Evolutionary conservation across 2,329 filamentous ascomycete genomes (phyloP), one percentile per base, ranked within the genome.

Genomic region (Colletotrichum sp.): DNA sequence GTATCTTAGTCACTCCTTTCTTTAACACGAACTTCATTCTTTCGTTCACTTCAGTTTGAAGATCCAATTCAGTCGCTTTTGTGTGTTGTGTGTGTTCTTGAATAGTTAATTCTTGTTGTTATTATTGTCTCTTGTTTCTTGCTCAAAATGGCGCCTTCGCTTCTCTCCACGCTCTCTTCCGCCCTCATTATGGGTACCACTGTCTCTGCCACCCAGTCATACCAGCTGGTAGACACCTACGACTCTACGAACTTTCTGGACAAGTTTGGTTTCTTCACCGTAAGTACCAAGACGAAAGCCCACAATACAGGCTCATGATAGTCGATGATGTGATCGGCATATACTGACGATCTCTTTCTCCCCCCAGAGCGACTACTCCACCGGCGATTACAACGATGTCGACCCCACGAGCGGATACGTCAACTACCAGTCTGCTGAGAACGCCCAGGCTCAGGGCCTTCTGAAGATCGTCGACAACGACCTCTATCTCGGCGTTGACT

Each of bases 351-450:
- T 57, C 59, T 6, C 28, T 15, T 36, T 4, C 18, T 59, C 10
- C 16, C 13, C 34, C 69, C 63, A 80, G 77, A 78, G 69, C 59
- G 52, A 80, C 13, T 78, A 77, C 71, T 24, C 24, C n/a, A 78
- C 78, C 24, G 70, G 65, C 44, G 75, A 80, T 62, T 63, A 67
- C 62, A 78, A 81, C 66, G 80, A 78, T 21, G 62, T 79, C 7
- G 93, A 95, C 79, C 92, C 92, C 8, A 95, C 92, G 60, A 81
- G 89, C 72, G 94, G 93, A 10, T 94, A 90, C 80, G 93, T 95
- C 65, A 85, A 87, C 72, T 96, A 89, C 78, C 81, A 83, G 62
- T 82, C 72, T 80, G 79, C 81, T 67, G 28, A 76, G 1, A 81
- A 84, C 26, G 87, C 88, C 16, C 57, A 80, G 10, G 72, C 72